A percentile compares a stretch with the other conserved stretches of the same genome.
Evolutionary conservation across 495 filamentous ascomycete species (phyloP).

Genomic region (Daldinia loculata): DNA sequence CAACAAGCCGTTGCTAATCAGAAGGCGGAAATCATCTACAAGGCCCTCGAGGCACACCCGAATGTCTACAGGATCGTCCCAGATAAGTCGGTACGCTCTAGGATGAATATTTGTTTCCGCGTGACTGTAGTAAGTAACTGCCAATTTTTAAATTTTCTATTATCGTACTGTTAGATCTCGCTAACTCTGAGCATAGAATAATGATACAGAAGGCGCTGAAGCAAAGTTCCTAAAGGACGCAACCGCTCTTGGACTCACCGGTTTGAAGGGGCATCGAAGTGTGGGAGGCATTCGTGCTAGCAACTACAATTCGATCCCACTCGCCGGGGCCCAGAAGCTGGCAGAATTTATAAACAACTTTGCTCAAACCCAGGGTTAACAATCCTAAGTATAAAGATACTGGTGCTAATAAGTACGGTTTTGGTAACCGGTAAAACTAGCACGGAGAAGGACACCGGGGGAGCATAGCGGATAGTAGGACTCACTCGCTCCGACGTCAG

Average conservation of each 20-base stretch:
- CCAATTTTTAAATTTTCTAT: background rate
- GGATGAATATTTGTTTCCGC: conserved; percentile 95
- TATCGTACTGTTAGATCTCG: background rate
- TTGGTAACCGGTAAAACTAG: background rate
- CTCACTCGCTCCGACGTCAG: no score
- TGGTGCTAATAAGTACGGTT: background rate
- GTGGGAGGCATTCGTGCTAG: conserved; percentile 74
- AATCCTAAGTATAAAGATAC: background rate
- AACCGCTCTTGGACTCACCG: conserved; percentile 67
- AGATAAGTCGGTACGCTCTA: conserved; percentile 72
- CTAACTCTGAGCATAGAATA: conserved; percentile 47
- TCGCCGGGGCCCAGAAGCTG: conserved; percentile 66
- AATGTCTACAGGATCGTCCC: conserved; percentile 77
- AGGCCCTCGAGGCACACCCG: conserved; percentile 73
- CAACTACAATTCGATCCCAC: conserved; percentile 72
- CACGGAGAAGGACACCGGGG: no score
- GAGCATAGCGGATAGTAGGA: no score
- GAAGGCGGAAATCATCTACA: conserved; percentile 81
- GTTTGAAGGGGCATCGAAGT: conserved; percentile 83
- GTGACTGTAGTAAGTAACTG: conserved; percentile 58
- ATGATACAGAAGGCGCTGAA: conserved; percentile 68
- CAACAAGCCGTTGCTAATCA: conserved; percentile 73
- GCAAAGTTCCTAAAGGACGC: conserved; percentile 81
- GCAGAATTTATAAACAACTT: conserved; percentile 66
- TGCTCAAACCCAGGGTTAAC: conserved; percentile 49